Evolutionary conservation across 2,329 filamentous ascomycete species (phyloP), one percentile per base, ranked within the genome.

Genomic region (Cladosporium austrohemisphaericum): DNA sequence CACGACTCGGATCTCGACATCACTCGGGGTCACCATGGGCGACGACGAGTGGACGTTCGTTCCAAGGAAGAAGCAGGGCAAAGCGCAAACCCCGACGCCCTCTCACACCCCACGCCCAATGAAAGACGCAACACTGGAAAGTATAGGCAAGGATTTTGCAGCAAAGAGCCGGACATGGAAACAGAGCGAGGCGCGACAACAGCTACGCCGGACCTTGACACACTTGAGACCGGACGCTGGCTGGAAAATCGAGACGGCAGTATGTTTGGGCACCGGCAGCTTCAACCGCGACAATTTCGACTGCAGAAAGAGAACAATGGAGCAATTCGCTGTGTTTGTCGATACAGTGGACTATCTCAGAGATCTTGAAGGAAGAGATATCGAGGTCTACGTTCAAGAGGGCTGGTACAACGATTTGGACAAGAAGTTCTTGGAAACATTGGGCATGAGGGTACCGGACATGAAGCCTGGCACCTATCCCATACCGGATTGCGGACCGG

Each of bases 321-420:
- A 58, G 57, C 65, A 67, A 52, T 51, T 62, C 20, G 63, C 58
- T 2, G 58, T 61, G 3, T 66, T 65, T 18, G 41, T 61, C 41
- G 65, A 65, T 33, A 41, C 62, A 9, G 53, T 57, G 11, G 38
- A 52, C 7, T 33, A 56, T 22, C 16, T 57, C 32, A 48, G 51
- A 41, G 37, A 43, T 28, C 46, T 18, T 8, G 8, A 29, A 26
- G 18, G 26, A 45, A 6, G 40, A 32, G 10, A 4, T 20, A 36
- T 59, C 14, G 50, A 52, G 18, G 33, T 62, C 8, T 58, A 50
- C 26, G 62, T 55, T 2, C 61, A 65, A 35, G 65, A 67, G 28
- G 64, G 62, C 3, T 45, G 52, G 8, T 65, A 60, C 32, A 64
- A 59, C 0, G 47, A 51, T 2, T 32, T 65, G 11, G 65, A 67